Evolutionary conservation across 306 rosid species (phyloP).

Genomic region (Neltuma alba): DNA sequence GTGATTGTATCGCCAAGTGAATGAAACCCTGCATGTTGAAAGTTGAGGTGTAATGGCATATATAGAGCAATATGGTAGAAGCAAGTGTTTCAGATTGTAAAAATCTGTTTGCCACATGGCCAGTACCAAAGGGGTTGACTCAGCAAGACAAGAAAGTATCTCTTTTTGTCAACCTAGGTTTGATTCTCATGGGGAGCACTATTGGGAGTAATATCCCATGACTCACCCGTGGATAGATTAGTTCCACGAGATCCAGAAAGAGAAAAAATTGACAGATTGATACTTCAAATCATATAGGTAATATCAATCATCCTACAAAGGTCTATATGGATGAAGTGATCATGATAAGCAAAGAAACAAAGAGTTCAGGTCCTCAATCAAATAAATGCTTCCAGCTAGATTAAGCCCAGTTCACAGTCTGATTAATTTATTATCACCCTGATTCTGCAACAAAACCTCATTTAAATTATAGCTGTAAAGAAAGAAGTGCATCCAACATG

Average conservation of each 20-base stretch:
- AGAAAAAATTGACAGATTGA: background rate
- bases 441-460: background rate
- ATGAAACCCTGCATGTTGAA: constrained; percentile 60
- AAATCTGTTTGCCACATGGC: background rate
- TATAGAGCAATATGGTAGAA: background rate
- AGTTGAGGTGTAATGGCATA: background rate
- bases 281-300: background rate
- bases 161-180: background rate
- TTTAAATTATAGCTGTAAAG: background rate
- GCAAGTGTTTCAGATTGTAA: background rate
- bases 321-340: background rate
- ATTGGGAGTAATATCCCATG: background rate
- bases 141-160: background rate
- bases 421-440: background rate
- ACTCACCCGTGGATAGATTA: background rate
- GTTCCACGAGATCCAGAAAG: background rate
- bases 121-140: background rate
- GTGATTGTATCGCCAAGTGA: constrained; percentile 66
- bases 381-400: background rate
- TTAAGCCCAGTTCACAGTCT: background rate
- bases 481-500: constrained; percentile 1
- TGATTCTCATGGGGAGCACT: background rate
- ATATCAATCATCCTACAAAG: background rate
- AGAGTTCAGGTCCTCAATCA: background rate
- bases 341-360: background rate